A percentile compares a stretch with the other conserved stretches of the same genome.
These are phyloP conservation scores for Mycena sp. DNA, from an alignment of 1,284 basidiomycete species.

Conservation along the genomic window DNA sequence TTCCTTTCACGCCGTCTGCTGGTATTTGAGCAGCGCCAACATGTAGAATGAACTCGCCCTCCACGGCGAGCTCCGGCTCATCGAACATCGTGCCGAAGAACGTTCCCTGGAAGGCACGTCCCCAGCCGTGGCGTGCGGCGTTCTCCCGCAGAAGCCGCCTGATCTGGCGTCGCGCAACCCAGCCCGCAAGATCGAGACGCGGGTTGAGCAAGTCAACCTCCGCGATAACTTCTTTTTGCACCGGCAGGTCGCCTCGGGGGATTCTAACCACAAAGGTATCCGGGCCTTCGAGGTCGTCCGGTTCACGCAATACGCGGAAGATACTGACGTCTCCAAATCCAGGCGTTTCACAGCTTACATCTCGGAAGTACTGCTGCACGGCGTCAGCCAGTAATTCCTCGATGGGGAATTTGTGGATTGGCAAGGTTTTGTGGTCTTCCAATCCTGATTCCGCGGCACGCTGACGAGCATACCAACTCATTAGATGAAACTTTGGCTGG, in stretches of 20 bases:
- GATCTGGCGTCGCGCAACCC: too few species aligned
- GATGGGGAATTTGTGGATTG: slow-evolving; percentile 8
- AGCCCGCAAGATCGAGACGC: too few species aligned
- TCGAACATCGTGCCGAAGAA: too few species aligned
- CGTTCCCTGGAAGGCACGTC: too few species aligned
- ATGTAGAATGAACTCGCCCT: too few species aligned
- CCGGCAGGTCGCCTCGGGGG: neutral
- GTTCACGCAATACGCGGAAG: neutral
- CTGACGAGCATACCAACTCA: neutral
- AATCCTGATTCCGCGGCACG: neutral
- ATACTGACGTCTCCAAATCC: neutral
- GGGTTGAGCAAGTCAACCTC: too few species aligned
- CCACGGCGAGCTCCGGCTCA: too few species aligned
- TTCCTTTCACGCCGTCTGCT: too few species aligned
- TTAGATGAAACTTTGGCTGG: neutral
- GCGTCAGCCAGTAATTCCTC: slow-evolving; percentile 9
- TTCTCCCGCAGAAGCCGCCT: too few species aligned
- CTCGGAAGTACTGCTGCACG: slow-evolving; percentile 3
- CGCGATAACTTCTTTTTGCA: neutral
- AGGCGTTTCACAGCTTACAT: neutral
- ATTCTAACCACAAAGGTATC: neutral
- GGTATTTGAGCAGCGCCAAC: too few species aligned
- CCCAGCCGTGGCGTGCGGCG: too few species aligned
- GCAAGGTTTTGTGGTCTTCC: neutral
- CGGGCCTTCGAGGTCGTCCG: neutral